Evolutionary conservation across 1,284 basidiomycete genomes (phyloP), one percentile per base, ranked within the genome.

Genomic region (Phaffia rhodozyma): DNA sequence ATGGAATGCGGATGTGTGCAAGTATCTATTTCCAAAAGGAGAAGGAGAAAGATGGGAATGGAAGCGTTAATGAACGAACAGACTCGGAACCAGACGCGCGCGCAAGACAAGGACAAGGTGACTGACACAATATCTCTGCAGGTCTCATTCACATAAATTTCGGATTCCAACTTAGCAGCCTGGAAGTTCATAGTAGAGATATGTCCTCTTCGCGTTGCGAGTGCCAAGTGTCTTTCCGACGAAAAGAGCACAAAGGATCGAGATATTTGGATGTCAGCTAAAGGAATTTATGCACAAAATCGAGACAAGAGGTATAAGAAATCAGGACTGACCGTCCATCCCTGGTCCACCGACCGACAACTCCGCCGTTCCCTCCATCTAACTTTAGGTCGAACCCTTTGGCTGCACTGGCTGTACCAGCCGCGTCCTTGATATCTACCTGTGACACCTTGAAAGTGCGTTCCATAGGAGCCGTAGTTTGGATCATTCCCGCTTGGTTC

Each of bases 131-230:
- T 87, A 74, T 97, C 93, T 68, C 91, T 70, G 70, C 81, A 87
- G 81, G 89, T 91, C 76, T 97, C 94, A 66, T 84, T 82, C 5
- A 97, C 79, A 69, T 96, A 91, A 43, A 97, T 79, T 73, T 98
- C 94, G 4, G 87, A 83, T 71, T 91, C 86, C 43, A 97, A 77
- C 52, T 84, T 85, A 0, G 91, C 91, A 0, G 87, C 84, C 74
- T 91, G 86, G 90, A 91, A 94, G 74, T 97, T 92, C 71, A 97
- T 94, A 0, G 91, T 90, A 1, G 91, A 89, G n/a, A 93, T 83
- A 76, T 97, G 91, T 0, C 94, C 93, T 63, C 81, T 82, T 23
- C 81, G 80, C 5, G 91, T 91, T 1, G 83, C 87, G 68, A 96
- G 84, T 0, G 89, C 91, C 60, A 94, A 74, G 75, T 92, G 86